Percentiles rank a stretch among this genome's conserved stretches.
These are phyloP conservation scores for Neltuma alba DNA, from an alignment of 306 rosid species.

Conservation along the genomic window DNA sequence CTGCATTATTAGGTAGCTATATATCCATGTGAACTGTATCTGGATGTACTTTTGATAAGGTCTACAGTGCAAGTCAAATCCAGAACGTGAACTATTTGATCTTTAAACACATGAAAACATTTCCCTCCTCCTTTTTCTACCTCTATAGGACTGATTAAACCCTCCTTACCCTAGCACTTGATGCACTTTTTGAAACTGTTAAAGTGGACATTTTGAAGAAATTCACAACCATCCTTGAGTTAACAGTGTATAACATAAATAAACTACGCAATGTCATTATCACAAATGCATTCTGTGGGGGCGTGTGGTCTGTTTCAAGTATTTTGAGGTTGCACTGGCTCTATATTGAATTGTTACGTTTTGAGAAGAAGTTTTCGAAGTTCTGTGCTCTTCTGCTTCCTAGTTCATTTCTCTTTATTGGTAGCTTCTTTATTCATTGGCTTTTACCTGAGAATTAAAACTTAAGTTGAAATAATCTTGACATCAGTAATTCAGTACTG, in stretches of 20 bases:
- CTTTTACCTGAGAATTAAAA: neutral
- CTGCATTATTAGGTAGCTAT: neutral
- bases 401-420: neutral
- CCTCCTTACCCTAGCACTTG: neutral
- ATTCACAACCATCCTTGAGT: too few species aligned
- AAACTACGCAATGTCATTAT: neutral
- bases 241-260: too few species aligned
- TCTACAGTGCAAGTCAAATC: neutral
- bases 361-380: neutral
- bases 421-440: too few species aligned
- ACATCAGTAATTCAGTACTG: neutral
- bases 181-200: neutral
- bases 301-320: neutral
- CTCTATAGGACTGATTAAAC: neutral
- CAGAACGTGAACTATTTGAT: neutral
- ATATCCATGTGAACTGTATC: constrained; percentile 16
- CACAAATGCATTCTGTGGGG: neutral
- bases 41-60: neutral
- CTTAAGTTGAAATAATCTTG: too few species aligned
- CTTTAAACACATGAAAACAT: neutral
- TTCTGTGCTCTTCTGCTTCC: neutral
- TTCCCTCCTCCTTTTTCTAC: neutral
- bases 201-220: neutral
- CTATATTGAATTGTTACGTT: neutral
- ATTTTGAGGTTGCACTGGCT: neutral